Conservation (phyloP, 1,284 basidiomycete species). For the Pseudozyma sp. region DNA sequence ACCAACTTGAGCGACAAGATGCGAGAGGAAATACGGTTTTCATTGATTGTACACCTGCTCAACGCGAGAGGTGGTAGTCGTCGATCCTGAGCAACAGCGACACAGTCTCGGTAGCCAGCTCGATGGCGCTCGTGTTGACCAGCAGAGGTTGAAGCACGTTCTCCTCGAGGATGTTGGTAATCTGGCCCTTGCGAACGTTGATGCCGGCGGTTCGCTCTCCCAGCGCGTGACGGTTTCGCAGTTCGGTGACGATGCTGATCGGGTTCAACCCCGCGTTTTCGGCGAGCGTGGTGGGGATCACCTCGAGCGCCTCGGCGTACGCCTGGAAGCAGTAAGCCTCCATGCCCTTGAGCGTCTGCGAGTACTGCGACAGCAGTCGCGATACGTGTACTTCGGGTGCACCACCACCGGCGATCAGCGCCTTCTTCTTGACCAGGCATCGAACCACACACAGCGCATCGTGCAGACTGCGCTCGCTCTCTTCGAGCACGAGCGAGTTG, state of each 20-base stretch:
- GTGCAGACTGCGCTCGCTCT: constrained; percentile 95
- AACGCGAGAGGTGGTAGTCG: constrained; percentile 76
- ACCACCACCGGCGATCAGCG: constrained; percentile 94
- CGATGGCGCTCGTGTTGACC: constrained; percentile 93
- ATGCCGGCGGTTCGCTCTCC: constrained; percentile 96
- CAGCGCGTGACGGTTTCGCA: constrained; percentile 93
- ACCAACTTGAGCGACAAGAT: too few relatives aligned
- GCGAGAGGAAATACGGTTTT: neutral
- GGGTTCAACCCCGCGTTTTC: constrained; percentile 99
- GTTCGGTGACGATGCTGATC: constrained; percentile 96
- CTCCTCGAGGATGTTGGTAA: constrained; percentile 96
- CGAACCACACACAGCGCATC: constrained; percentile 98
- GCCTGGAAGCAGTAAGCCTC: constrained; percentile 99
- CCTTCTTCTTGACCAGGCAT: constrained; percentile 98
- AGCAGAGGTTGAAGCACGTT: constrained; percentile 96
- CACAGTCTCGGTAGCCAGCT: constrained; percentile 97
- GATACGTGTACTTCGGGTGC: constrained; percentile 99
- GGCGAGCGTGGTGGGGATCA: constrained; percentile 96
- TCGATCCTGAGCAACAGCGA: constrained; percentile 95
- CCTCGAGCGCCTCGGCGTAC: constrained; percentile 96
- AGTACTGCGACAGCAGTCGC: constrained; percentile 88
- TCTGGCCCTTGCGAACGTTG: constrained; percentile 85
- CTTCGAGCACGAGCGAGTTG: constrained; percentile 94
- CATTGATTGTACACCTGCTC: constrained; percentile 2
- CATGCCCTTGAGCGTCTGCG: constrained; percentile 95